phyloP scores from a whole-genome alignment of 805 yeast genomes.

The Kazachstania taianensis region DNA sequence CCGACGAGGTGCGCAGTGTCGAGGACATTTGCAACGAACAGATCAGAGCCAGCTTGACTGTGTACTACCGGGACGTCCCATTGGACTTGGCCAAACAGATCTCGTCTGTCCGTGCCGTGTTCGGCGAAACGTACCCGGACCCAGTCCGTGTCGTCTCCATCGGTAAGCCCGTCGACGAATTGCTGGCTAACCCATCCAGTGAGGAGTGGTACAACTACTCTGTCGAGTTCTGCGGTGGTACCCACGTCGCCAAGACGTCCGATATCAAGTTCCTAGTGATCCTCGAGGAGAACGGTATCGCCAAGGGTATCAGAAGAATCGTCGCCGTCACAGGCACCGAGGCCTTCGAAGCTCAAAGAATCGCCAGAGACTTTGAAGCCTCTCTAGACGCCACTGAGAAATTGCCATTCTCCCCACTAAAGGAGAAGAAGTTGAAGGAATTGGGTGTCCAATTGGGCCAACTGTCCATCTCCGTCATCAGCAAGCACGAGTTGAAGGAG shows the following conservation, averaged over 20 bases:
- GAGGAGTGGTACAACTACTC: conserved; percentile 70
- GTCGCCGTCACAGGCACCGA: conserved; percentile 92
- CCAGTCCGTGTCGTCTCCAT: conserved; percentile 97
- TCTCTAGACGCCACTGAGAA: conserved; percentile 49
- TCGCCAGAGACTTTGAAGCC: conserved; percentile 62
- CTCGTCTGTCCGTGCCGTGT: conserved; percentile 88
- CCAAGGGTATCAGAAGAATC: conserved; percentile 96
- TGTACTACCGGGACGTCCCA: conserved; percentile 75
- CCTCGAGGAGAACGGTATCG: conserved; percentile 93
- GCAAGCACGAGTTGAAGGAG: conserved; percentile 65
- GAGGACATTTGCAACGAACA: conserved; percentile 65
- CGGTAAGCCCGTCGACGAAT: conserved; percentile 80
- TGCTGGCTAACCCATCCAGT: conserved; percentile 60
- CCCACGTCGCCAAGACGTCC: conserved; percentile 86
- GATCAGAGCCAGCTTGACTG: conserved; percentile 60
- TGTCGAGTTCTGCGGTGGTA: conserved; percentile 98
- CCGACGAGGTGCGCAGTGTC: conserved; percentile 61
- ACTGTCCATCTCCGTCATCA: conserved; percentile 68
- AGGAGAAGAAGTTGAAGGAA: conserved; percentile 77
- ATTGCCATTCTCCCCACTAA: conserved; percentile 61
- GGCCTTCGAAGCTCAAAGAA: conserved; percentile 81
- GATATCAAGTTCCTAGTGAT: conserved; percentile 87
- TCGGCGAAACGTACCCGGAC: conserved; percentile 98
- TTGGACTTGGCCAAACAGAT: conserved; percentile 65
- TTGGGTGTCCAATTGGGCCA: conserved; percentile 77